Conservation (phyloP, 352 stramenopile genomes). For the Globisporangium uncinulatum region DNA sequence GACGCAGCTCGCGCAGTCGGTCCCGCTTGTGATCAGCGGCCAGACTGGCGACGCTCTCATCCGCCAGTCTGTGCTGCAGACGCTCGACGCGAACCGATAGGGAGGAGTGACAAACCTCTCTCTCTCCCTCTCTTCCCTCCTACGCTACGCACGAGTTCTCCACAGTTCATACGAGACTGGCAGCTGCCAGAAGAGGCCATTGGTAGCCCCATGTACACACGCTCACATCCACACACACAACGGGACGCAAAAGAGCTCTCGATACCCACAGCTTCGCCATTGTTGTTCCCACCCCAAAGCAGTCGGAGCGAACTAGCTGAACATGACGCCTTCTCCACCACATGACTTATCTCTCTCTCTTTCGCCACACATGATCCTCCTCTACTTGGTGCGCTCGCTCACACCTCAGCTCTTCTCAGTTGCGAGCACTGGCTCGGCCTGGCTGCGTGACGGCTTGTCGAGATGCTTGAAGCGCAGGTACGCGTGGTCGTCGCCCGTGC, state of each 20-base stretch:
- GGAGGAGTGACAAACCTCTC: not conserved
- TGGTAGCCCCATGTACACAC: not conserved
- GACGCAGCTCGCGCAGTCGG: conserved; percentile 38
- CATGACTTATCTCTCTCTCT: not conserved
- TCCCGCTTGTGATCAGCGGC: conserved; percentile 77
- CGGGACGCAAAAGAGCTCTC: no score
- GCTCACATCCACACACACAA: no score
- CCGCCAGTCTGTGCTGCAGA: conserved; percentile 49
- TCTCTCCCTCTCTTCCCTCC: not conserved
- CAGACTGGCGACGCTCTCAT: conserved; percentile 84
- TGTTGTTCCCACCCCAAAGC: not conserved
- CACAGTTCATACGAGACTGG: not conserved
- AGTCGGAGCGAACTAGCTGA: no score
- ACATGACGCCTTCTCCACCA: no score
- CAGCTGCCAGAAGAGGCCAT: not conserved
- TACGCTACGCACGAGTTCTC: not conserved
- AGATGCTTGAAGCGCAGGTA: conserved; percentile 83
- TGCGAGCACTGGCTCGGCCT: conserved; percentile 12
- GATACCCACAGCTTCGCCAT: not conserved
- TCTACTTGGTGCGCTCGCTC: not conserved
- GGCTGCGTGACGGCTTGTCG: conserved; percentile 29
- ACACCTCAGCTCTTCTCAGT: conserved; percentile 4
- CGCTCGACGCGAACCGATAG: conserved; percentile 9
- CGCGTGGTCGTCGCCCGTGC: conserved; percentile 71
- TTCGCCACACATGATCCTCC: no score